Conservation (phyloP, 441 rosid genomes). For the Mallotus repandus region DNA sequence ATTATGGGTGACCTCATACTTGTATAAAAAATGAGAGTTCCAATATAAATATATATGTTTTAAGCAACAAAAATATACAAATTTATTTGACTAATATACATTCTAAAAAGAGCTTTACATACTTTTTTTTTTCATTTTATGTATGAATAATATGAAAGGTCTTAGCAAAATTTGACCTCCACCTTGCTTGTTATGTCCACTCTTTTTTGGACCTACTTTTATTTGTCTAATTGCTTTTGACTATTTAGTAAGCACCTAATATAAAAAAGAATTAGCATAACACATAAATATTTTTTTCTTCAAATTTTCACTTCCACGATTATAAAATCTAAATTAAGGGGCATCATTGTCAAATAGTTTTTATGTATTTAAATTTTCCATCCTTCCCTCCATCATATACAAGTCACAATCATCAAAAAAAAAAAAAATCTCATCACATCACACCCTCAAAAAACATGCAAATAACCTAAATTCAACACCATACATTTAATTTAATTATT, state of each 20-base stretch:
- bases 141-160: neutral
- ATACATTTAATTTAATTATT: no score
- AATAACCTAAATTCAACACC: slow-evolving; percentile 7
- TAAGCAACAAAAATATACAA: no score
- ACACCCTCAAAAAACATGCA: neutral
- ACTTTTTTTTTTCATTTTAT: neutral
- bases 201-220: neutral
- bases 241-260: neutral
- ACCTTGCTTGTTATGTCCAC: neutral
- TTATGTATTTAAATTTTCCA: slow-evolving; percentile 13
- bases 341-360: neutral
- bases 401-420: slow-evolving; percentile 14
- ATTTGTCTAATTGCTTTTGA: neutral
- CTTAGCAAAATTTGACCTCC: neutral
- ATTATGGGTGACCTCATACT: no score
- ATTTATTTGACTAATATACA: neutral
- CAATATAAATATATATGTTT: no score
- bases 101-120: no score
- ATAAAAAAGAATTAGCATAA: neutral
- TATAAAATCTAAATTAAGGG: neutral
- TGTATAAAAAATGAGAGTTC: no score
- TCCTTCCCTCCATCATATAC: slow-evolving; percentile 22
- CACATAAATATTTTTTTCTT: neutral
- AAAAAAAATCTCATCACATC: neutral
- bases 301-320: neutral